Percentiles rank a stretch among this genome's conserved stretches.
Evolutionary conservation across 139 green algal species (phyloP).

Genomic region (Nannochloris sp.): DNA sequence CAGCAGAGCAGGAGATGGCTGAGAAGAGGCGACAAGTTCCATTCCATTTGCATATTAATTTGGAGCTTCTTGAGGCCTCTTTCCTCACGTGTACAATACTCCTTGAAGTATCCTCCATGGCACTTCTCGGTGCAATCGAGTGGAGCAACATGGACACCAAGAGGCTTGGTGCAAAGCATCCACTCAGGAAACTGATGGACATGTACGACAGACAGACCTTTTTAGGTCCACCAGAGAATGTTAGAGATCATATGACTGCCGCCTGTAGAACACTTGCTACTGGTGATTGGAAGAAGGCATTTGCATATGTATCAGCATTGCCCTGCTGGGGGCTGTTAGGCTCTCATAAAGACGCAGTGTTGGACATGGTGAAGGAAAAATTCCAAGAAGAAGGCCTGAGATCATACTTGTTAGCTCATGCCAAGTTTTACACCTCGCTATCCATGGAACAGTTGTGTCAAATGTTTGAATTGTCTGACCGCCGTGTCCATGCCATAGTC

Average conservation of each 20-base stretch:
- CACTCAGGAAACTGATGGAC: constrained; percentile 84
- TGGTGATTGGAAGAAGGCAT: constrained; percentile 77
- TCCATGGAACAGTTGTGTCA: constrained; percentile 72
- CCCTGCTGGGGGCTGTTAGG: constrained; percentile 70
- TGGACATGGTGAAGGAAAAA: constrained; percentile 66
- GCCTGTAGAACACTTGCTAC: constrained; percentile 40
- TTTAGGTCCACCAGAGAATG: constrained; percentile 89
- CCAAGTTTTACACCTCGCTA: constrained; percentile 74
- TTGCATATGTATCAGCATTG: constrained; percentile 52
- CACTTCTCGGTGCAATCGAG: constrained; percentile 20
- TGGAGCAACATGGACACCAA: constrained; percentile 9
- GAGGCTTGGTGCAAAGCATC: constrained; percentile 61
- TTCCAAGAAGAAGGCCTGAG: constrained; percentile 83
- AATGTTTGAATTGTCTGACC: constrained; percentile 82
- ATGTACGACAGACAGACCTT: constrained; percentile 91
- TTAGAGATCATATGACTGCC: constrained; percentile 94
- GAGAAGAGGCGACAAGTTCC: constrained; percentile 94
- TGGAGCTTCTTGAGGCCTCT: constrained; percentile 91
- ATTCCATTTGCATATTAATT: constrained; percentile 99
- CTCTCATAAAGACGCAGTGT: constrained; percentile 48
- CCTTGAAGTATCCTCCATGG: constrained; percentile 84
- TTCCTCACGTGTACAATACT: constrained; percentile 92
- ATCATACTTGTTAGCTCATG: constrained; percentile 88
- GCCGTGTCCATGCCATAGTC: constrained; percentile 68
- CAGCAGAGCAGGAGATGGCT: constrained; percentile 89